Conservation (phyloP, 768 basidiomycete genomes). For the Sistotremastrum suecicum region DNA sequence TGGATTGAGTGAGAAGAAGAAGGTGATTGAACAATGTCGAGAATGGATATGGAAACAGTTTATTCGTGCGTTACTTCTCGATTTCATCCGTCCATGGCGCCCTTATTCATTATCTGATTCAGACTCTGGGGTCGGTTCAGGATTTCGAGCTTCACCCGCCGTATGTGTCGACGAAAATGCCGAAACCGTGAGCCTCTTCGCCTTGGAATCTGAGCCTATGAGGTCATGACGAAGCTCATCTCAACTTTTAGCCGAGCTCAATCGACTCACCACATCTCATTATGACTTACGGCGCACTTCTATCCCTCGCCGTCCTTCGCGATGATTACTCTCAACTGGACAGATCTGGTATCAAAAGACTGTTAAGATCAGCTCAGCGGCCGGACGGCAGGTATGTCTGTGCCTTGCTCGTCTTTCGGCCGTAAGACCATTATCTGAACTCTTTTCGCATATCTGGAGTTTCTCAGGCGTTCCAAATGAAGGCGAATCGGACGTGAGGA, state of each 20-base stretch:
- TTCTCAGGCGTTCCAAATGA: slow-evolving; percentile 59
- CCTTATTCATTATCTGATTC: slow-evolving; percentile 2
- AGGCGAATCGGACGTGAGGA: slow-evolving; percentile 67
- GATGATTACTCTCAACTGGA: slow-evolving; percentile 70
- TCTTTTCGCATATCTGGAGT: slow-evolving; percentile 20
- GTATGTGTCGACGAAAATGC: slow-evolving; percentile 30
- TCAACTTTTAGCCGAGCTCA: slow-evolving; percentile 2
- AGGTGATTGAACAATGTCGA: slow-evolving; percentile 37
- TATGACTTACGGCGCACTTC: slow-evolving; percentile 85
- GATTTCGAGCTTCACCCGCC: slow-evolving; percentile 31
- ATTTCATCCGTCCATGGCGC: slow-evolving; percentile 3
- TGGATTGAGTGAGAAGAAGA: slow-evolving; percentile 29
- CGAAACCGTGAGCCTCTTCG: slow-evolving; percentile 7
- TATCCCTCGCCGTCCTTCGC: slow-evolving; percentile 73
- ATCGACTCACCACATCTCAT: slow-evolving; percentile 67
- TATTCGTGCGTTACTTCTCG: slow-evolving; percentile 29
- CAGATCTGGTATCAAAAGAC: slow-evolving; percentile 45
- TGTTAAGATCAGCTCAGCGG: slow-evolving; percentile 61
- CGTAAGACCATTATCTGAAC: not conserved
- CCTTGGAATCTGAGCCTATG: slow-evolving; percentile 7
- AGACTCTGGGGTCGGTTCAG: slow-evolving; percentile 7
- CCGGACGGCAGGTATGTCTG: slow-evolving; percentile 65
- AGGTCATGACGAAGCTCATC: not conserved
- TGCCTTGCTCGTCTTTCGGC: not conserved
- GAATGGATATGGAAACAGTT: slow-evolving; percentile 90